Percentiles rank a stretch among this genome's conserved stretches.
These are phyloP conservation scores for Tricholomella constricta DNA, from an alignment of 768 basidiomycete species.

Conservation along the genomic window DNA sequence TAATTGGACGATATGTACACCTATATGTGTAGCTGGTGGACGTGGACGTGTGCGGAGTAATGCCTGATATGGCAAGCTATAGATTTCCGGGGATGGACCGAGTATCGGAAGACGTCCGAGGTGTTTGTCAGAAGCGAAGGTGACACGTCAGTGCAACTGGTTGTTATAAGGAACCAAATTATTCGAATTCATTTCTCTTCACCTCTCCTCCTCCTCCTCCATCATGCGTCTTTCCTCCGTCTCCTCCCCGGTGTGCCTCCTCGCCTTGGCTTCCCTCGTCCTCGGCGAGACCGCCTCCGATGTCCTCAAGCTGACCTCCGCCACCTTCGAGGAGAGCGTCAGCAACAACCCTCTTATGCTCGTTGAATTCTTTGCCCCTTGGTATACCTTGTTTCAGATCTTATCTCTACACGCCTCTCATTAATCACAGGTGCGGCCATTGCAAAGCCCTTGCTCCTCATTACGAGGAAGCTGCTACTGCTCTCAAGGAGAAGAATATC, in stretches of 20 bases:
- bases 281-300: slow-evolving; percentile 69
- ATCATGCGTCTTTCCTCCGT: slow-evolving; percentile 68
- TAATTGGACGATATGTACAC: neutral
- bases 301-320: slow-evolving; percentile 74
- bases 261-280: slow-evolving; percentile 53
- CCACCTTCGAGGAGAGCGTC: slow-evolving; percentile 69
- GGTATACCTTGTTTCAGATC: slow-evolving; percentile 40
- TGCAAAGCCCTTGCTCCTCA: slow-evolving; percentile 95
- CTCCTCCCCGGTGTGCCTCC: slow-evolving; percentile 51
- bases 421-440: slow-evolving; percentile 79
- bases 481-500: slow-evolving; percentile 87
- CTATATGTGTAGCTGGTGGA: neutral
- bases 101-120: slow-evolving; percentile 6
- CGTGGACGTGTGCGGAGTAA: slow-evolving; percentile 9
- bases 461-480: slow-evolving; percentile 92
- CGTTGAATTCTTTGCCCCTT: slow-evolving; percentile 95
- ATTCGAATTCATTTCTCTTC: slow-evolving; percentile 17
- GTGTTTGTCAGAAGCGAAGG: slow-evolving; percentile 23
- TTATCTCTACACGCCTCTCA: neutral
- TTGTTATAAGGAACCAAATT: slow-evolving; percentile 30
- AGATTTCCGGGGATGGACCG: slow-evolving; percentile 10
- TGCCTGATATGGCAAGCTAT: neutral
- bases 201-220: slow-evolving; percentile 28
- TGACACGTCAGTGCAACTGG: slow-evolving; percentile 52
- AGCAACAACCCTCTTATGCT: slow-evolving; percentile 72